Conservation (phyloP, 148 eudicot genomes). For the Nepenthes gracilis region DNA sequence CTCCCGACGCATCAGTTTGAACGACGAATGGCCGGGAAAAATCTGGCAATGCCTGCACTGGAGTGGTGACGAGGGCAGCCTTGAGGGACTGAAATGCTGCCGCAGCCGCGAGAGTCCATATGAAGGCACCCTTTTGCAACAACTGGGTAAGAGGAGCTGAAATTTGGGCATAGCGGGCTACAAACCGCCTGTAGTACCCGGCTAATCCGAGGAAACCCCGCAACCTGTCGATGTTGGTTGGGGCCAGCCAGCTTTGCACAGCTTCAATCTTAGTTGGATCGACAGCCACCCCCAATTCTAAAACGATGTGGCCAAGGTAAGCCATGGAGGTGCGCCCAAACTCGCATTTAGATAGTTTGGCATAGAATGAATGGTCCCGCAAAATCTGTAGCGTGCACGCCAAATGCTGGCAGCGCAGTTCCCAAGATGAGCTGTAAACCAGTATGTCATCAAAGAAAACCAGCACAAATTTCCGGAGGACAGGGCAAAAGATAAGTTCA, state of each 20-base stretch:
- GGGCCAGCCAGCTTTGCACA: neutral
- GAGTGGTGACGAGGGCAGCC: neutral
- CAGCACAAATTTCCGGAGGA: neutral
- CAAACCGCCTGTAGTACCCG: neutral
- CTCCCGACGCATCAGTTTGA: neutral
- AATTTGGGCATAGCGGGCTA: neutral
- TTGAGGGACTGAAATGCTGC: neutral
- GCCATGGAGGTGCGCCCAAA: neutral
- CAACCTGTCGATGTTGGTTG: neutral
- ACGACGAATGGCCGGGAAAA: neutral
- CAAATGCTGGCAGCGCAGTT: neutral
- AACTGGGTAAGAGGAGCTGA: neutral
- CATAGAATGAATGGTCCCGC: neutral
- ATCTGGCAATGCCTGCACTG: neutral
- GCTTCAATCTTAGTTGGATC: neutral
- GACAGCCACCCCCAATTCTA: neutral
- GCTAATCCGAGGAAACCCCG: neutral
- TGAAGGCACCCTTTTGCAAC: neutral
- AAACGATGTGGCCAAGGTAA: neutral
- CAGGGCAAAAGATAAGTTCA: neutral
- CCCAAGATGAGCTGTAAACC: neutral
- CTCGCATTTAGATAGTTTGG: neutral
- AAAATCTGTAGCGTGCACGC: too few species aligned
- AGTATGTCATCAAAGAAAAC: conserved; percentile 5
- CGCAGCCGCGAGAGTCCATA: neutral